Conservation (phyloP, 768 basidiomycete species). For the Trametes elegans region DNA sequence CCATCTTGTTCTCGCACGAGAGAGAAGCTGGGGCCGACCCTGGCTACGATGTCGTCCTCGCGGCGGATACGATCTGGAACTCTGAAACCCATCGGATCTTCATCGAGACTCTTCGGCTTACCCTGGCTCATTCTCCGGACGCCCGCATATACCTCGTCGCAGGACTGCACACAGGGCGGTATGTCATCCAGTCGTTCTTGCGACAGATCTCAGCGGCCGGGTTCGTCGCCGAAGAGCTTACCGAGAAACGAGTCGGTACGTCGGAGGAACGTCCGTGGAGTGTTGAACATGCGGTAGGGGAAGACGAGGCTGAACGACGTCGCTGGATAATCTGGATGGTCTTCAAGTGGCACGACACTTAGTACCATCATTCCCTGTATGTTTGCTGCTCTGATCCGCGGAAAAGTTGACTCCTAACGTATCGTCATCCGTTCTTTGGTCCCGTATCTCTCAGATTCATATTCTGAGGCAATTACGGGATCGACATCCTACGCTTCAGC, state of each 20-base stretch:
- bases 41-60: slow-evolving; percentile 63
- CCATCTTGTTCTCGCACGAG: slow-evolving; percentile 27
- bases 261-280: slow-evolving; percentile 46
- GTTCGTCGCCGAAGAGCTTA: slow-evolving; percentile 43
- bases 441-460: not conserved
- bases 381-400: too few relatives aligned
- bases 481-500: slow-evolving; percentile 15
- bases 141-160: slow-evolving; percentile 66
- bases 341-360: slow-evolving; percentile 21
- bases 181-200: slow-evolving; percentile 66
- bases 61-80: slow-evolving; percentile 82
- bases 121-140: slow-evolving; percentile 40
- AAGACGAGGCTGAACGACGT: slow-evolving; percentile 67
- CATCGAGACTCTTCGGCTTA: slow-evolving; percentile 47
- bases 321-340: slow-evolving; percentile 70
- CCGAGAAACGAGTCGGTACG: slow-evolving; percentile 49
- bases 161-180: slow-evolving; percentile 75
- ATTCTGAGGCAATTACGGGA: not conserved
- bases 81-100: slow-evolving; percentile 55
- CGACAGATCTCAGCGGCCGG: slow-evolving; percentile 36
- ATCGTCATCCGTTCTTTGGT: too few relatives aligned
- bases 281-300: slow-evolving; percentile 46
- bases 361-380: too few relatives aligned
- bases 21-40: not conserved
- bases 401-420: too few relatives aligned